Base-by-base conservation (phyloP, 2,329 filamentous ascomycete species). In the Botrytis squamosa region DNA sequence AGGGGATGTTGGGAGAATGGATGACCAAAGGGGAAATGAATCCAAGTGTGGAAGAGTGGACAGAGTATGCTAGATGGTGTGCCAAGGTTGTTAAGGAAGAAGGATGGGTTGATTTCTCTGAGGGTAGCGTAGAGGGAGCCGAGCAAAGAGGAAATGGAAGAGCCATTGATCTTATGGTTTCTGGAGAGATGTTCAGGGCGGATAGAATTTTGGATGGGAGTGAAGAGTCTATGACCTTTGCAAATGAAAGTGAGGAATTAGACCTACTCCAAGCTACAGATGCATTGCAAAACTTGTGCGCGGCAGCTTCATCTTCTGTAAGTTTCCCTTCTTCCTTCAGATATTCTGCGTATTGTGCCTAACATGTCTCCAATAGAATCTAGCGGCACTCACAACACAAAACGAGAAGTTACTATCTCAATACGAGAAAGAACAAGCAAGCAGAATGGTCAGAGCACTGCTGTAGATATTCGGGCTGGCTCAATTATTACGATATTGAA, bases 51-150 rank as follows among this genome's bases (percentile, higher is more conserved):
- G 52, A 68, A 25, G 71, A 72, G 40, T 72, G 71, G 71, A 29
- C 29, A 12, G 40, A 44, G 25, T 72, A 72, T 68, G 38, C 40
- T 20, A 49, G 22, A 25, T 72, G 71, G 71, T 72, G 71, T 57
- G 10, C 10, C 14, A 29, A 60, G 29, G 22, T 22, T 42, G 52
- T 72, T 22, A 25, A 6, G 38, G 60, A 52, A 36, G 59, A 44
- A 12, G 70, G 59, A 18, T 55, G 71, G 52, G 52, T 72, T 44
- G 42, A 49, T 1, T 72, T 72, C 6, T 36, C 40, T 25, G 46
- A 49, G 4, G 71, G 63, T 4, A 16, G 42, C 38, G 22, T 68
- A 14, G 55, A 46, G n/a, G 52, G 40, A n/a, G 12, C 40, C 4
- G 49, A 44, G 49, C 16, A 60, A 25, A 46, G 63, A 29, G 49